Percentiles rank a stretch among this genome's conserved stretches.
Conservation (phyloP, 495 filamentous ascomycete species). For the Aspergillus baeticus region DNA sequence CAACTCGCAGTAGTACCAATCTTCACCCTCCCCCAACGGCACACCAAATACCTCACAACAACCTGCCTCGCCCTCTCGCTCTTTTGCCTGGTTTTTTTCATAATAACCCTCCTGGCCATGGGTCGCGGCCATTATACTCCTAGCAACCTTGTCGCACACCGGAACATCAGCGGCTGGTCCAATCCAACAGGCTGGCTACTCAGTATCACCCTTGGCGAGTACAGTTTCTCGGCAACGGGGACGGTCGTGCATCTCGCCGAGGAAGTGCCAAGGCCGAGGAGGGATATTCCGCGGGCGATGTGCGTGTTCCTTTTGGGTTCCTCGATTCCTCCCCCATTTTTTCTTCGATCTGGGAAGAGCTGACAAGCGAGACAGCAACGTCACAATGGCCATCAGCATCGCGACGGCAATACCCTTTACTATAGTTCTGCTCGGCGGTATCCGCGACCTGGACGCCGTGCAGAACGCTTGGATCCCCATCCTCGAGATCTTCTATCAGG, state of each 20-base stretch:
- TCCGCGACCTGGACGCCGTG: conserved; percentile 32
- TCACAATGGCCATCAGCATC: conserved; percentile 25
- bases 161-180: conserved; percentile 24
- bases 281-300: conserved; percentile 26
- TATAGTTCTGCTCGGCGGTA: conserved; percentile 27
- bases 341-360: neutral
- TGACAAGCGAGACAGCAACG: conserved; percentile 14
- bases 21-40: conserved; percentile 13
- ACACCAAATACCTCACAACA: conserved; percentile 19
- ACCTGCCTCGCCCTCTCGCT: conserved; percentile 22
- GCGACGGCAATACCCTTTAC: conserved; percentile 29
- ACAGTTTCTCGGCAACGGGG: conserved; percentile 18
- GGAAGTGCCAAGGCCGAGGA: conserved; percentile 28
- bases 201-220: conserved; percentile 25
- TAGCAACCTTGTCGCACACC: conserved; percentile 16
- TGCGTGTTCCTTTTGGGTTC: conserved; percentile 5
- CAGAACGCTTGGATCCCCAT: conserved; percentile 23
- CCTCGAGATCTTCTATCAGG: conserved; percentile 32
- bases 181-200: conserved; percentile 22
- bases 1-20: conserved; percentile 18
- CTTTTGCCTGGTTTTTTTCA: conserved; percentile 12
- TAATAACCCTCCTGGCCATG: conserved; percentile 19
- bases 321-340: too few relatives aligned
- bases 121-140: conserved; percentile 18
- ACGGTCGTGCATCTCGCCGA: conserved; percentile 29